Conservation (phyloP, 306 rosid species). For the Quercus suber region DNA sequence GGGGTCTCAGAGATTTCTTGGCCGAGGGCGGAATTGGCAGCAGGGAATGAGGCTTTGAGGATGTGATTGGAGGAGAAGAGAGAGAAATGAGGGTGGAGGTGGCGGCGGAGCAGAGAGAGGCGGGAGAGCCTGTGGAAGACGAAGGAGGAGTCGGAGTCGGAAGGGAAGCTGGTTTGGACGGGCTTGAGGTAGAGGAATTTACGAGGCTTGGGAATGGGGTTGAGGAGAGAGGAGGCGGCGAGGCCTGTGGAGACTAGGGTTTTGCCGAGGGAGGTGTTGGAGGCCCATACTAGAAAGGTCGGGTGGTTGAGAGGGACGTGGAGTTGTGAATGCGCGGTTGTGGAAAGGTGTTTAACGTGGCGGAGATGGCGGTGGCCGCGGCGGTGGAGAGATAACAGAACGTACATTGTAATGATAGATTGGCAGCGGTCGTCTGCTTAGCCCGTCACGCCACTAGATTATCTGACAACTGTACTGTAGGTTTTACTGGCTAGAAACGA, state of each 20-base stretch:
- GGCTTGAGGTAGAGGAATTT: conserved; percentile 83
- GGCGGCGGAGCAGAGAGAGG: conserved; percentile 37
- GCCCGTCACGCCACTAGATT: no score
- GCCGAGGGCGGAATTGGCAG: conserved; percentile 6
- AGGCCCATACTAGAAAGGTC: conserved; percentile 75
- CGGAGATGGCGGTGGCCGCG: conserved; percentile 11
- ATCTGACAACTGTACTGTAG: no score
- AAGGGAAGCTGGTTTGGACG: conserved; percentile 77
- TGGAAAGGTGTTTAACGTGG: conserved; percentile 22
- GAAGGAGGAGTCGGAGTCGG: conserved; percentile 86
- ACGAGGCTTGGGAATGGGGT: conserved; percentile 1
- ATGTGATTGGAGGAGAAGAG: conserved; percentile 54
- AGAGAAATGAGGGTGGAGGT: conserved; percentile 1
- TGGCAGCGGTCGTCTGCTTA: no score
- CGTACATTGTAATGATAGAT: no score
- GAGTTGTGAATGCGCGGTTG: conserved; percentile 26
- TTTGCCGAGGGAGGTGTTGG: conserved; percentile 92
- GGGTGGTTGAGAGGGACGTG: conserved; percentile 70
- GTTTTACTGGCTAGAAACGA: no score
- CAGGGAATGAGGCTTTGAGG: conserved; percentile 47
- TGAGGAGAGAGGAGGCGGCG: conserved; percentile 58
- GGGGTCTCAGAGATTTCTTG: not conserved
- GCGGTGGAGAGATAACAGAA: no score
- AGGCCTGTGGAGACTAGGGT: conserved; percentile 92
- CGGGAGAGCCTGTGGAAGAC: conserved; percentile 47